These are phyloP conservation scores for Rhodotorula sp. DNA, from an alignment of 1,284 basidiomycete genomes.

Conservation along the genomic window DNA sequence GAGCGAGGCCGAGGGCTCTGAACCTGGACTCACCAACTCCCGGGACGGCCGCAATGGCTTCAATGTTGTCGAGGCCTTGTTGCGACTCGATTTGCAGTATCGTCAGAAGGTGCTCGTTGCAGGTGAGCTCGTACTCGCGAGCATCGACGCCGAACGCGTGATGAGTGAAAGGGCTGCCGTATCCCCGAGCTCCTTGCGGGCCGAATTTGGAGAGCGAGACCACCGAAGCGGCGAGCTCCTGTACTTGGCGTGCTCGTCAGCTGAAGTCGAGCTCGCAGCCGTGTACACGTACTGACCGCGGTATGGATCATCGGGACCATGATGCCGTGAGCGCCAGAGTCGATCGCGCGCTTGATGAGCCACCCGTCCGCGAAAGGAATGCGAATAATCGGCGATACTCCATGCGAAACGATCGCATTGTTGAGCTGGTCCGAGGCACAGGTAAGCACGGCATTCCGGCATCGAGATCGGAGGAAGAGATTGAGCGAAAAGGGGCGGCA, in stretches of 20 bases:
- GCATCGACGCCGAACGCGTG: constrained; percentile 45
- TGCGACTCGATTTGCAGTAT: constrained; percentile 48
- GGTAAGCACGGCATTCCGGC: background rate
- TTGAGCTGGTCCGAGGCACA: background rate
- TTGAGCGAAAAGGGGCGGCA: background rate
- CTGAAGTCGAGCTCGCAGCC: background rate
- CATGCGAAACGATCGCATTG: constrained; percentile 41
- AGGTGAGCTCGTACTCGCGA: constrained; percentile 43
- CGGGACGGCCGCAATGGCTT: constrained; percentile 46
- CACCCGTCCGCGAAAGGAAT: constrained; percentile 47
- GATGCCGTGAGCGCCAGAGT: constrained; percentile 48
- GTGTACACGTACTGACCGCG: constrained; percentile 27
- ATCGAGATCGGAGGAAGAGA: too few species aligned
- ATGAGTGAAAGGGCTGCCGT: constrained; percentile 46
- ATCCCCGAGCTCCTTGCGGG: constrained; percentile 41
- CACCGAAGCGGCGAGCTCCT: constrained; percentile 39
- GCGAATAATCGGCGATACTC: constrained; percentile 49
- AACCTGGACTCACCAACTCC: constrained; percentile 43
- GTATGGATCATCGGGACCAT: constrained; percentile 47
- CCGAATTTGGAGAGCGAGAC: constrained; percentile 40
- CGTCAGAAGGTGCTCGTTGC: constrained; percentile 46
- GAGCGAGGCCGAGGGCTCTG: too few species aligned
- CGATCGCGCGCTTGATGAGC: constrained; percentile 50
- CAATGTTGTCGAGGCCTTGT: constrained; percentile 46
- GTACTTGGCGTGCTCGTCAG: background rate